These are phyloP conservation scores for Nicotiana paniculata DNA, from an alignment of 257 asterid species.

Conservation along the genomic window DNA sequence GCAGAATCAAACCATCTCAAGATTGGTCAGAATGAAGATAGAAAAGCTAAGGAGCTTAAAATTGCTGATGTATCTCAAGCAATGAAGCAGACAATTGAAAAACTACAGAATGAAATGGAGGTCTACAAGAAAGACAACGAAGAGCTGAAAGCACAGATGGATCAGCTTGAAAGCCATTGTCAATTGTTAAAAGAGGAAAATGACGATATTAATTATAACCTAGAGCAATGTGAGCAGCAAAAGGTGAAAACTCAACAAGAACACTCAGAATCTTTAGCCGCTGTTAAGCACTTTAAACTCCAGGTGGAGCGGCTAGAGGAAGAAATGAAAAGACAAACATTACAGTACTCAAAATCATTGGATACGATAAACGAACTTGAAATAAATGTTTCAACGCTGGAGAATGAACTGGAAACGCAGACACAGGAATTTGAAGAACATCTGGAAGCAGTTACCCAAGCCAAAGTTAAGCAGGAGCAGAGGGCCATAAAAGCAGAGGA, in stretches of 20 bases:
- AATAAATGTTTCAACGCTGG: slow-evolving; percentile 51
- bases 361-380: slow-evolving; percentile 28
- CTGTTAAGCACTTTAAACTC: slow-evolving; percentile 32
- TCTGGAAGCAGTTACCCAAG: slow-evolving; percentile 39
- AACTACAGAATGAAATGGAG: slow-evolving; percentile 56
- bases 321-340: slow-evolving; percentile 15
- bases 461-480: slow-evolving; percentile 59
- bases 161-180: slow-evolving; percentile 44
- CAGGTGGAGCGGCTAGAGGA: slow-evolving; percentile 16
- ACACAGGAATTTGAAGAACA: slow-evolving; percentile 50
- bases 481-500: slow-evolving; percentile 81
- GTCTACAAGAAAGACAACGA: slow-evolving; percentile 52
- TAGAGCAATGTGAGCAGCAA: slow-evolving; percentile 42
- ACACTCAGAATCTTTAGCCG: slow-evolving; percentile 40
- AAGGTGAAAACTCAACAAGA: slow-evolving; percentile 43
- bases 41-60: slow-evolving; percentile 22
- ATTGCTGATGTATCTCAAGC: slow-evolving; percentile 40
- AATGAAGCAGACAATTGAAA: slow-evolving; percentile 44
- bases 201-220: slow-evolving; percentile 33
- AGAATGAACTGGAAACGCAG: slow-evolving; percentile 58
- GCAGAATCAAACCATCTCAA: slow-evolving; percentile 21
- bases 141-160: slow-evolving; percentile 35
- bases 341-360: slow-evolving; percentile 22
- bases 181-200: slow-evolving; percentile 46
- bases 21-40: slow-evolving; percentile 29